Evolutionary conservation across 1,284 basidiomycete genomes (phyloP), one percentile per base, ranked within the genome.

Genomic region (Tilletiopsis washingtonensis): DNA sequence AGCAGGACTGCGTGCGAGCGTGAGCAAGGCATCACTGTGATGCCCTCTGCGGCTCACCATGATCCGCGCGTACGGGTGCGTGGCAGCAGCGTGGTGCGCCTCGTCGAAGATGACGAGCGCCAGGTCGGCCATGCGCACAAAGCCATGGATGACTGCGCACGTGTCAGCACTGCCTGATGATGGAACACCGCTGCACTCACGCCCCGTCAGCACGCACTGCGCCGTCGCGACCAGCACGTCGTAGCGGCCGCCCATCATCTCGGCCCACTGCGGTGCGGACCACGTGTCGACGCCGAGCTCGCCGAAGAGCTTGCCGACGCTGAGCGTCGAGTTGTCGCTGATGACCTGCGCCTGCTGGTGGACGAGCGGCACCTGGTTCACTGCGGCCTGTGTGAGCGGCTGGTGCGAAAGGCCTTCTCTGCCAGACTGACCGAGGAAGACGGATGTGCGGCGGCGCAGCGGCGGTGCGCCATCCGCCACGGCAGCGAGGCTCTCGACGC

Each of bases 201-300:
- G n/a, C 4, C 59, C 62, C 34, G 58, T 55, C 23, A 64, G 53
- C n/a, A 64, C 51, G 43, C 56, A 52, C 29, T 62, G 59, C 1
- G 61, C 62, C 19, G 64, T 67, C 15, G 55, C 53, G 5, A 67
- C 64, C 26, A 64, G 49, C 40, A 64, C 62, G 45, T 64, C 56
- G 29, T 52, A 26, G 7, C 36, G 19, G 21, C 32, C 17, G 32
- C 14, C 25, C 12, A 27, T 26, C 9, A 23, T 27, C 21, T 34
- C 23, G 21, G 25, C 26, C 43, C 36, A 46, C 9, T 39, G 25
- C 19, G n/a, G 20, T 26, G 15, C 29, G 34, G 9, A 14, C 25
- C 20, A 6, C n/a, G 34, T 23, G 9, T 45, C 45, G 15, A 49
- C 53, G 19, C 58, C 55, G 29, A 60, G 49, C 36, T 59, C 59